Percentiles rank a stretch among this genome's conserved stretches.
These are phyloP conservation scores for Chaetomium fimeti DNA, from an alignment of 495 filamentous ascomycete genomes.

Conservation along the genomic window DNA sequence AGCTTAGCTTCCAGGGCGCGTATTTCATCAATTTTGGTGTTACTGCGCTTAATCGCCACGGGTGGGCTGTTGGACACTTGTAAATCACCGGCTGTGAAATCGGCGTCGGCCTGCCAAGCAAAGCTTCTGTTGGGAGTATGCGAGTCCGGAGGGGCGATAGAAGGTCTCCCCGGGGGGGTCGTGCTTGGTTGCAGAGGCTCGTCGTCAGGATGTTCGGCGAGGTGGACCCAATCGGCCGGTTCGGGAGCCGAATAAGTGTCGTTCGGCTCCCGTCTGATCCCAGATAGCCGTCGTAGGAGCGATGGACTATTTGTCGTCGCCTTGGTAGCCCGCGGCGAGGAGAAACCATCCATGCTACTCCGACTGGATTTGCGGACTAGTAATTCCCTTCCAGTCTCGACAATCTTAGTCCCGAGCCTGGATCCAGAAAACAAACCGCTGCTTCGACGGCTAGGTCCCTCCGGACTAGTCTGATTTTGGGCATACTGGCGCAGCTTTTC, in stretches of 20 bases:
- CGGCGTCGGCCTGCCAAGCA: conserved; percentile 58
- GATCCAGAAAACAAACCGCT: conserved; percentile 37
- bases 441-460: conserved; percentile 30
- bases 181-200: conserved; percentile 26
- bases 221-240: conserved; percentile 23
- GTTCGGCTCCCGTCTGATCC: conserved; percentile 23
- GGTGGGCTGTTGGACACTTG: conserved; percentile 62
- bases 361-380: conserved; percentile 41
- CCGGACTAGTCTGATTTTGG: conserved; percentile 18
- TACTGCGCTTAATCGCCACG: conserved; percentile 43
- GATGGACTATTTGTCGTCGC: conserved; percentile 22
- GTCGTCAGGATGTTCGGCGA: conserved; percentile 42
- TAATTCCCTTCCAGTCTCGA: conserved; percentile 35
- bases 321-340: conserved; percentile 21
- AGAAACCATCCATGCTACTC: conserved; percentile 29
- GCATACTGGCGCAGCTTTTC: conserved; percentile 33
- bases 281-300: conserved; percentile 30
- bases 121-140: conserved; percentile 49
- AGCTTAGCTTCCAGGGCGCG: conserved; percentile 41
- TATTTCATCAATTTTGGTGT: conserved; percentile 46
- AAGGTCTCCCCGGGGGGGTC: conserved; percentile 25
- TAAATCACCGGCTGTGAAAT: conserved; percentile 63
- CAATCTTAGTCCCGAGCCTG: conserved; percentile 33
- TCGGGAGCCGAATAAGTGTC: conserved; percentile 8
- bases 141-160: conserved; percentile 33